Evolutionary conservation across 2,329 filamentous ascomycete species (phyloP), one percentile per base, ranked within the genome.

Genomic region (Clonostachys rosea): DNA sequence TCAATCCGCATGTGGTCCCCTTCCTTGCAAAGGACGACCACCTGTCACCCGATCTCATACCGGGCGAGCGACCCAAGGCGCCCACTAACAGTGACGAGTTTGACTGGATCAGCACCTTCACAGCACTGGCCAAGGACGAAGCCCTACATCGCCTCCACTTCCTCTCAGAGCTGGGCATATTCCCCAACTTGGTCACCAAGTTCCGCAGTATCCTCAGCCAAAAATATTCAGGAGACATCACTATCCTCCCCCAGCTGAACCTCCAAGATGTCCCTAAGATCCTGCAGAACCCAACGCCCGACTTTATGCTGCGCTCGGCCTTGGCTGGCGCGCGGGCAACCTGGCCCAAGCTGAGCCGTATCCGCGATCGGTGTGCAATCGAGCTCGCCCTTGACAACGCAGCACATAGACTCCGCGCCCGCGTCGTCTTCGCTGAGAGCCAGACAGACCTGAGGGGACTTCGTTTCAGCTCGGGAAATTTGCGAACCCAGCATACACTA

Each of bases 181-280:
- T 94, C 51, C 87, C 89, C 14, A 94, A 86, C 48, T 73, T 87
- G 2, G 76, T 90, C 54, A 89, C 85, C 42, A 95, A 96, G 62
- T 75, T 85, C 18, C 79, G 83, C 40, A 91, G 89, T 2, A 83
- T 97, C 14, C 75, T 97, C 44, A 91, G 84, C 53, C 92, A 97
- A 59, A 89, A 87, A 53, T 97, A 97, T 59, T 91, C 89, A 3
- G 92, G 92, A 7, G 91, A 97, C 64, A 96, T 97, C 61, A 97
- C 91, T 41, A 96, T 97, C 46, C 75, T 95, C 34, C 91, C 91
- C 0, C 83, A 90, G 46, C 85, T 95, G 49, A 79, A 79, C 5
- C 82, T 87, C 45, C 76, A 83, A 8, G 86, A 95, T 51, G 79
- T 95, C 18, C 85, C 87, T 1, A 78, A 80, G 9, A 83, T 96